Percentiles rank a stretch among this genome's conserved stretches.
These are phyloP conservation scores for Syzygium malaccense DNA, from an alignment of 441 rosid species.

Conservation along the genomic window DNA sequence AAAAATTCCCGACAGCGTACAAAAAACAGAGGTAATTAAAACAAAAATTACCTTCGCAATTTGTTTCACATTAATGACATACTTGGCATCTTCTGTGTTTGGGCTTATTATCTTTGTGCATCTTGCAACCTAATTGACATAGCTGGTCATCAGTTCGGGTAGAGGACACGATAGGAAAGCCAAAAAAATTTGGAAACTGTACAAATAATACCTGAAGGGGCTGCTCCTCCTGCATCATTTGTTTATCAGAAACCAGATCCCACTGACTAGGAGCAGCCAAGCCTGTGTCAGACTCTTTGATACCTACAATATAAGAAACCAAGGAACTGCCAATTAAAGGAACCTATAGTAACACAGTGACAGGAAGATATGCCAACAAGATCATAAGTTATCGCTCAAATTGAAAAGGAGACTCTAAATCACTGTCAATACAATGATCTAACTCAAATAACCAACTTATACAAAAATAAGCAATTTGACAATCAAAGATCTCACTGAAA, in stretches of 20 bases:
- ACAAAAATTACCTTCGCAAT: conserved; percentile 66
- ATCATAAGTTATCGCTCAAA: neutral
- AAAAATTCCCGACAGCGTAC: neutral
- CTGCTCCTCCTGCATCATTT: conserved; percentile 99
- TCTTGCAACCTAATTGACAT: conserved; percentile 63
- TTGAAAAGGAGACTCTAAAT: neutral
- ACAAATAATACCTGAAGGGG: conserved; percentile 72
- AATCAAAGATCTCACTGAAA: neutral
- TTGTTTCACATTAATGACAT: conserved; percentile 93
- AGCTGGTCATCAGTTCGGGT: neutral
- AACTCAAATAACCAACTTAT: neutral
- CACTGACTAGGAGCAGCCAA: conserved; percentile 96
- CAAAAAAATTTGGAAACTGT: neutral
- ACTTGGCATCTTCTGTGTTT: conserved; percentile 95
- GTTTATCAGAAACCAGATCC: conserved; percentile 99
- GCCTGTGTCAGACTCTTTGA: conserved; percentile 98
- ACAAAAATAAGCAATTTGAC: neutral
- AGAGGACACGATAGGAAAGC: neutral
- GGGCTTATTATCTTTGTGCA: conserved; percentile 95
- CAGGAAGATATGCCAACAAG: neutral
- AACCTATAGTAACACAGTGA: neutral
- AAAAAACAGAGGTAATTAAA: neutral
- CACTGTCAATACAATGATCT: neutral
- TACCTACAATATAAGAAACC: conserved; percentile 32
- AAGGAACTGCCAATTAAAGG: neutral